Conservation (phyloP, 2,329 filamentous ascomycete species). For the Chrysoporthe deuterocubensis region DNA sequence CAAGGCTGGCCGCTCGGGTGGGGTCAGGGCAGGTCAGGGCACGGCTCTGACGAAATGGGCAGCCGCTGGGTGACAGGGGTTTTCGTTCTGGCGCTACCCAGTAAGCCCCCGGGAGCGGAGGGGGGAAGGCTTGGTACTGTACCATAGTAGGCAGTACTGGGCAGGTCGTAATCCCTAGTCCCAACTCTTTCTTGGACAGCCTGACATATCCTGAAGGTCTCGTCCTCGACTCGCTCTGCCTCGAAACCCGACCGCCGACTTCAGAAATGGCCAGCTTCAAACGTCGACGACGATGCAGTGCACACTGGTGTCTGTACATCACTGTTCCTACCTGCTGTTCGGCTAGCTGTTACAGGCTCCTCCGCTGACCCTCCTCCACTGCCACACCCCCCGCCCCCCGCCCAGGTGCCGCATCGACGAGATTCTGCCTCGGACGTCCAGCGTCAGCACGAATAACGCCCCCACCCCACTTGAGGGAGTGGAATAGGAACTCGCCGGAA, state of each 20-base stretch:
- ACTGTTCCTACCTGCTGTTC: background rate
- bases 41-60: conserved; percentile 15
- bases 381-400: background rate
- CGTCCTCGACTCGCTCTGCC: background rate
- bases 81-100: background rate
- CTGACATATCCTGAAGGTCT: no score
- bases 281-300: background rate
- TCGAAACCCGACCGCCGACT: background rate
- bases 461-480: background rate
- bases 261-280: background rate
- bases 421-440: background rate
- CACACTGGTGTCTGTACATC: background rate
- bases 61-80: background rate
- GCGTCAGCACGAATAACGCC: background rate
- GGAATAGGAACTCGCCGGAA: background rate
- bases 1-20: conserved; percentile 13
- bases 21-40: conserved; percentile 11
- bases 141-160: no score
- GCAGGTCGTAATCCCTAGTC: no score
- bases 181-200: no score
- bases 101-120: no score
- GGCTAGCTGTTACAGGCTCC: no score
- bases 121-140: no score
- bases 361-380: background rate
- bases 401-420: background rate